Conservation (phyloP, 441 rosid species). For the Populus tomentosa region DNA sequence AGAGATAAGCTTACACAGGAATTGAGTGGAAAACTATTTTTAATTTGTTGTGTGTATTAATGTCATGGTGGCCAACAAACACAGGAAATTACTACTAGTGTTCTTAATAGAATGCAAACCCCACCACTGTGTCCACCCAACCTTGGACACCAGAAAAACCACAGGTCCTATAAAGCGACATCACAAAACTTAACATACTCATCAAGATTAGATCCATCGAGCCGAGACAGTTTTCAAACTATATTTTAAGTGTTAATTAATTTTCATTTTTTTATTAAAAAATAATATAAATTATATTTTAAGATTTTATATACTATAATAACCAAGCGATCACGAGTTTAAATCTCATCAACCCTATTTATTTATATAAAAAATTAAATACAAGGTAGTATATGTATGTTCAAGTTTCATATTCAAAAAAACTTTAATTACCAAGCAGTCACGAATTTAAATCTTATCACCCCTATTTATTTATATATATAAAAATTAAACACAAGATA, state of each 20-base stretch:
- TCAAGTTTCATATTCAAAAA: too few relatives aligned
- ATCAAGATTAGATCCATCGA: background rate
- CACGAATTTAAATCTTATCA: too few relatives aligned
- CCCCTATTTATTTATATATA: too few relatives aligned
- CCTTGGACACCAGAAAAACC: slow-evolving; percentile 14
- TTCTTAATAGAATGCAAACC: background rate
- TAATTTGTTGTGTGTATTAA: slow-evolving; percentile 4
- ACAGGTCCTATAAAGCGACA: slow-evolving; percentile 5
- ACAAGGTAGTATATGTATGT: too few relatives aligned
- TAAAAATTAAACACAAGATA: too few relatives aligned
- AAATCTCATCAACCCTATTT: rapidly evolving
- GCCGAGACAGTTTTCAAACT: background rate
- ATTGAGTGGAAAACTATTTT: slow-evolving; percentile 8
- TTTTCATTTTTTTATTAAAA: background rate
- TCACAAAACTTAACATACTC: background rate
- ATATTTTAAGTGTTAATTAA: background rate
- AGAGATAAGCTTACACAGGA: background rate
- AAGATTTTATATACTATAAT: too few relatives aligned
- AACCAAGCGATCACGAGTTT: too few relatives aligned
- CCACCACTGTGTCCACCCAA: slow-evolving; percentile 23
- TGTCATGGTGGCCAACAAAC: background rate
- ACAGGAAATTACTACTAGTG: background rate
- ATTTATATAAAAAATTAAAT: too few relatives aligned
- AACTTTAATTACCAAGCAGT: too few relatives aligned
- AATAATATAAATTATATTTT: too few relatives aligned